Base-by-base conservation (phyloP, 768 basidiomycete species). In the Hortiboletus flavorubellus region DNA sequence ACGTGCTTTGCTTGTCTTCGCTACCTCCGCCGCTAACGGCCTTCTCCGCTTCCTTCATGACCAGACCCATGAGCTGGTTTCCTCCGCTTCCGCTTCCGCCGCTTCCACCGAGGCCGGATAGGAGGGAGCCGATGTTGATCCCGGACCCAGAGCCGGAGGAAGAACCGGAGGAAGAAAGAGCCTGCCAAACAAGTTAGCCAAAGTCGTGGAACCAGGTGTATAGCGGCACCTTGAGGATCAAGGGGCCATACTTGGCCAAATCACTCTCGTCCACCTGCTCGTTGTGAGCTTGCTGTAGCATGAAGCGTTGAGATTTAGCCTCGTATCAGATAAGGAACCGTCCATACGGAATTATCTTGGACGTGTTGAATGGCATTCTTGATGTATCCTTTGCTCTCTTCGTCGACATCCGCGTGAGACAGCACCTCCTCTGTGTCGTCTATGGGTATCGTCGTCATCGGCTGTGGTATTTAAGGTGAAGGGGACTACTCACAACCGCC, bases 1-100 rank as follows among this genome's bases (percentile, higher is more conserved):
- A 84, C 9, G 85, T 86, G 63, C 93, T 90, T 64, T 95, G 92
- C 73, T 90, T 91, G 0, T 61, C 57, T 67, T 79, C 79, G 10
- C 86, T 85, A 11, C 81, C 78, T 5, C 83, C 74, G 4, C 81
- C 78, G 8, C 84, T 83, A 61, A 93, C 89, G 46, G 91, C 72
- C 67, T 90, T 87, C 15, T 80, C 74, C 0, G 85, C 88, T 61
- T 95, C 87, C 0, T 83, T 82, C 91, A 96, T 92, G 5, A 93
- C 93, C 70, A 92, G 71, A 64, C 88, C 87, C 71, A 96, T 85
- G 55, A 95, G 74, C 69, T 94, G 69, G 38, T 82, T 83, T 50
- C 65, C 67, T 80, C 77, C 47, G 76, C 77, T 44, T 77, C 73
- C 29, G 75, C 78, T 7, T 80, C 77, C 47, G 76, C 77, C n/a